Evolutionary conservation across 2,329 filamentous ascomycete genomes (phyloP), one percentile per base, ranked within the genome.

Genomic region (Colletotrichum sp.): DNA sequence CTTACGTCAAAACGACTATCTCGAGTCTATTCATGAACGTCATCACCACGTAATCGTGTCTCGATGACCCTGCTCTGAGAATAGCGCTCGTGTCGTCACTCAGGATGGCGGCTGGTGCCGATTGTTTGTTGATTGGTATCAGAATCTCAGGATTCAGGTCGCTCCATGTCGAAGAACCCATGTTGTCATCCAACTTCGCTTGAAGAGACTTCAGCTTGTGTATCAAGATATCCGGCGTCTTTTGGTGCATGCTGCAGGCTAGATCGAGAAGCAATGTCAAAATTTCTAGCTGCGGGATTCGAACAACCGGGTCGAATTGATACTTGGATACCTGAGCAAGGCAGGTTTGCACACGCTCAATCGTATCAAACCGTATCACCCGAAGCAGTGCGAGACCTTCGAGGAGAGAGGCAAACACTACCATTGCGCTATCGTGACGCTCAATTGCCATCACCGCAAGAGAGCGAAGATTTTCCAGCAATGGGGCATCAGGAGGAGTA

Each of bases 241-340:
- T 93, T 72, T 92, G 89, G 71, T 93, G 90, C 68, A 96, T 86
- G 79, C 91, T 93, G 80, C 93, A 95, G 3, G 91, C 90, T 26
- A 96, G 88, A 81, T 96, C 94, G 21, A 96, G 86, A 62, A 94
- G 88, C 69, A 94, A 88, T 15, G 93, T 88, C 66, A 96, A 83
- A 3, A 93, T 88, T 71, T 92, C 90, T 18, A 96, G 88, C 79
- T 95, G 94, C 8, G 92, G 90, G 52, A 95, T 89, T 59, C 89
- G 88, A 70, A 91, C 88, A n/a, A 90, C 88, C 2, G 90, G 88
- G 52, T 94, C 91, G 13, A 94, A 87, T 81, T 96, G 95, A 70
- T 93, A 90, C 79, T 93, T 95, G 75, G 93, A 89, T 8, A 93
- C 94, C 67, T 93, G 90, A n/a, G 95, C 94, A 78, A 96, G 90